A percentile compares a stretch with the other conserved stretches of the same genome.
These are phyloP conservation scores for Zygoascus flipseniorum DNA, from an alignment of 805 yeast genomes.

Conservation along the genomic window DNA sequence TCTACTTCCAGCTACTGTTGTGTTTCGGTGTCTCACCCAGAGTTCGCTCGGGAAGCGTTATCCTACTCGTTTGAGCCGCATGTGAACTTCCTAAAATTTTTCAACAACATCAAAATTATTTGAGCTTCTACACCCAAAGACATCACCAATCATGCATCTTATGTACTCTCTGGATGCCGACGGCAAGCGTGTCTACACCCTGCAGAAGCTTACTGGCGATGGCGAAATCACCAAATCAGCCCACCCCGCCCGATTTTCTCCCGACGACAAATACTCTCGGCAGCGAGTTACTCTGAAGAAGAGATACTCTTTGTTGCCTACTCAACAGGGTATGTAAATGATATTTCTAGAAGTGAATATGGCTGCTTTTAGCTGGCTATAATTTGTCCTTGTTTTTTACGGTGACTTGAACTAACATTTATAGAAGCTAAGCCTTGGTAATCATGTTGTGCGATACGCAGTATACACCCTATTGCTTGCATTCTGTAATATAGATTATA, in stretches of 20 bases:
- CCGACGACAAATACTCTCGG: slow-evolving; percentile 98
- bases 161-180: slow-evolving; percentile 95
- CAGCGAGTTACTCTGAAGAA: slow-evolving; percentile 97
- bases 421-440: slow-evolving; percentile 16
- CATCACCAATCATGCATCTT: slow-evolving; percentile 70
- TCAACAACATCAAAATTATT: neutral
- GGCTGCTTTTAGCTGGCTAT: neutral
- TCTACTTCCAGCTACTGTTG: no score
- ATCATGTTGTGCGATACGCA: neutral
- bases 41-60: no score
- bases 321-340: slow-evolving; percentile 42
- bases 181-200: slow-evolving; percentile 93
- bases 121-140: no score
- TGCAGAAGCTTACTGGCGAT: slow-evolving; percentile 65
- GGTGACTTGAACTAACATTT: neutral
- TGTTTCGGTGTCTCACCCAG: no score
- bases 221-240: slow-evolving; percentile 98
- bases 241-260: slow-evolving; percentile 99
- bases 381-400: neutral
- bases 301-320: slow-evolving; percentile 82
- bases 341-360: neutral
- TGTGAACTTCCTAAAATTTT: neutral
- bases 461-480: neutral
- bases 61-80: no score
- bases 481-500: neutral